Evolutionary conservation across 169 alveolate genomes (phyloP).

Genomic region (Plasmodium billcollinsi): DNA sequence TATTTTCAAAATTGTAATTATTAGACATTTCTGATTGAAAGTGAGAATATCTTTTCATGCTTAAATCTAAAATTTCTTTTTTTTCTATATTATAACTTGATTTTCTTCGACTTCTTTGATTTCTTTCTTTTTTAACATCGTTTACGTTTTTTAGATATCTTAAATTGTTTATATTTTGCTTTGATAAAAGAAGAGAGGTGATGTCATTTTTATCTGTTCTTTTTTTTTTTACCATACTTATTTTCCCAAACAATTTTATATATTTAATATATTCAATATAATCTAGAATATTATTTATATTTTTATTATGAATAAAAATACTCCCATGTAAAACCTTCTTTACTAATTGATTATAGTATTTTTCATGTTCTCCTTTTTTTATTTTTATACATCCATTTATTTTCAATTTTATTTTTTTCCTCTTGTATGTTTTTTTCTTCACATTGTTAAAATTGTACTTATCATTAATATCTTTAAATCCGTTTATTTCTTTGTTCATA

Average conservation of each 20-base stretch:
- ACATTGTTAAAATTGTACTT: too few relatives aligned
- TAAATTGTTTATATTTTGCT: too few relatives aligned
- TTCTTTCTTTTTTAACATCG: too few relatives aligned
- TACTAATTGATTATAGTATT: not conserved
- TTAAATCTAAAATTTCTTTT: too few relatives aligned
- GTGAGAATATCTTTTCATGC: too few relatives aligned
- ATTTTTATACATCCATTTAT: slow-evolving; percentile 38
- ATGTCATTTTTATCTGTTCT: too few relatives aligned
- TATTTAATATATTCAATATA: slow-evolving; percentile 11
- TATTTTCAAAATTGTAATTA: too few relatives aligned
- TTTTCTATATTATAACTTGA: too few relatives aligned
- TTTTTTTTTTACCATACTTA: not conserved
- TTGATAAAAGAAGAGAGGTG: too few relatives aligned
- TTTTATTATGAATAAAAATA: slow-evolving; percentile 3
- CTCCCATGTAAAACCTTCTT: not conserved
- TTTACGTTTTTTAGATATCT: too few relatives aligned
- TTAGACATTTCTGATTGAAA: too few relatives aligned
- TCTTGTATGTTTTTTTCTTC: not conserved
- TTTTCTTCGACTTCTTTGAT: too few relatives aligned
- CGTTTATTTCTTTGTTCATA: slow-evolving; percentile 4
- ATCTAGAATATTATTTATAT: slow-evolving; percentile 7
- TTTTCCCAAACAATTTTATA: slow-evolving; percentile 29
- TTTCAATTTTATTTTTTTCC: slow-evolving; percentile 28
- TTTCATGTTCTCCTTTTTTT: not conserved
- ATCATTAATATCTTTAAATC: slow-evolving; percentile 2